Base-by-base conservation (phyloP, 75 land plant genomes). In the Sequoia sempervirens region DNA sequence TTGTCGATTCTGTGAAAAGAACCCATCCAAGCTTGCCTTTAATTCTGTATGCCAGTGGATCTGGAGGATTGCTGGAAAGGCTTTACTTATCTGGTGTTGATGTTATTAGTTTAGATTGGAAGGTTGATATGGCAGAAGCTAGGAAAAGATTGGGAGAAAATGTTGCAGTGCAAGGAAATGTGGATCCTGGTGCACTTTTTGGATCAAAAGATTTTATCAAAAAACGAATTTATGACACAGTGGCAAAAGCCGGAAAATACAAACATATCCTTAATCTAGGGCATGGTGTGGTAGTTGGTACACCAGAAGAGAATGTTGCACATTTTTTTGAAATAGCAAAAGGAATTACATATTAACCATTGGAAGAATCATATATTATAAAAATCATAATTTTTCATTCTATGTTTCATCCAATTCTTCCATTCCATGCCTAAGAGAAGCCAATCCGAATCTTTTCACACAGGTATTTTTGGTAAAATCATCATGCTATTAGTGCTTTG, bases 221-320 rank as follows among this genome's bases (percentile, higher is more conserved):
- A 6, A 80, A 85, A 36, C 79, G 99, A 69, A 93, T 97, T 64
- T 85, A 87, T n/a, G 99, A 97, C 54, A 96, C 96, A 5, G 98
- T 97, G 80, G 90, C 82, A 10, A 97, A 97, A 84, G 99, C 99
- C 38, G 99, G 98, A 1, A 91, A 85, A 66, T 88, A 89, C 54
- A 97, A 94, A 47, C 99, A 97, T 84, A 94, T 97, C n/a, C 86
- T 97, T 84, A 97, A 97, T 83, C 96, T 97, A 45, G 99, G 99
- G 4, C 99, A 97, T 85, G 99, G 99, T 17, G 94, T 97, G 82
- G 87, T 92, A 14, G 96, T 97, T 1, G 99, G 99, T 41, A 97
- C 99, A 1, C 96, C 99, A 26, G 99, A 97, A 73, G 99, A 97
- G 64, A 96, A 97, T 88, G 99, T 97, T 45, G 98, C 96, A 43